Base-by-base conservation (phyloP, 176 grass and related monocot genomes). In the Aegilops umbellulata region DNA sequence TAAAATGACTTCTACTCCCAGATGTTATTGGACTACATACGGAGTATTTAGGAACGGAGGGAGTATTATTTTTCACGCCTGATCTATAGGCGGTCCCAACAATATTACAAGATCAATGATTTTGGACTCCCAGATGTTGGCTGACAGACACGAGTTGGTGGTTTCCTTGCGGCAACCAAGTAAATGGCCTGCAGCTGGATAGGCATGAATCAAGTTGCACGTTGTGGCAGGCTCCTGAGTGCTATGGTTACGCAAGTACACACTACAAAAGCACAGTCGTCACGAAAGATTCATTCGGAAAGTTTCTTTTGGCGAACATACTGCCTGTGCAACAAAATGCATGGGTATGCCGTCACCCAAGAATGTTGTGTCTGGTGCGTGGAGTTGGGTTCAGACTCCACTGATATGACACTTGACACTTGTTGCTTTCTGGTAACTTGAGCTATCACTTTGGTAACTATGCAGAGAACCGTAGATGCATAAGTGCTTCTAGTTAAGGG, bases 361-460 rank as follows among this genome's bases (percentile, higher is more conserved):
- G 47, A 39, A 70, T 77, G 25, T 67, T 42, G 8, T 76, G 58
- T 65, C 51, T 53, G 8, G 25, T 76, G 3, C 74, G 75, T 84
- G 87, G 83, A 71, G 38, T 65, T 74, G 23, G 47, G 64, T 92
- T 46, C 84, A 86, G 60, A 76, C 53, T 76, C 83, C 87, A 84
- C 80, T 84, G 10, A 86, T 19, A 41, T 53, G 49, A 17, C 47
- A 51, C 49, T 22, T 22, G 22, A 12, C 22, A 63, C 41, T 81
- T 79, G 26, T 39, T 91, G 79, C 79, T 77, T 65, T 82, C 51
- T 86, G 74, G 39, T 71, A 70, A 82, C 70, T 72, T 7, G 36
- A 77, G 25, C 69, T 7, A 36, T 85, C 77, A 61, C 63, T 53
- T 64, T 53, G 35, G 22, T 17, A 39, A 66, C 8, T 6, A 62